Evolutionary conservation across 1,284 basidiomycete species (phyloP).

Genomic region (Ustilago sp.): DNA sequence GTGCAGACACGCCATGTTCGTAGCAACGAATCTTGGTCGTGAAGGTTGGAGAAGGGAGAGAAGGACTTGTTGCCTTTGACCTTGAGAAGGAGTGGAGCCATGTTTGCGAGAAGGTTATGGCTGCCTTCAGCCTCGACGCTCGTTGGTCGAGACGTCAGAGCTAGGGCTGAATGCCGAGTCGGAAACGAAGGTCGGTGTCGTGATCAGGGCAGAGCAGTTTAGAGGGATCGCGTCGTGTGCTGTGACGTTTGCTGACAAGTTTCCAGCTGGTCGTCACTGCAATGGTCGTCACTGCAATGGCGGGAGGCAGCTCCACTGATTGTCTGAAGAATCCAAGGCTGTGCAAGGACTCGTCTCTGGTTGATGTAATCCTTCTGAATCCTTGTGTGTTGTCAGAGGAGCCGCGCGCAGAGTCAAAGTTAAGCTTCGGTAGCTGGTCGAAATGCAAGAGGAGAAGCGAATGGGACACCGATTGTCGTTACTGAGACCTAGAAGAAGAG

Average conservation of each 20-base stretch:
- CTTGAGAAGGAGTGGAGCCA: constrained; percentile 50
- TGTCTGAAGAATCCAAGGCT: background rate
- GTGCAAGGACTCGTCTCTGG: background rate
- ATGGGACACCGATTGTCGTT: background rate
- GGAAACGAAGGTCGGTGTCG: background rate
- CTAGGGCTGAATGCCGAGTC: background rate
- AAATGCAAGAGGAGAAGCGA: constrained; percentile 2
- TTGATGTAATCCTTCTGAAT: background rate
- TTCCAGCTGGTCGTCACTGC: background rate
- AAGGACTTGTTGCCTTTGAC: constrained; percentile 61
- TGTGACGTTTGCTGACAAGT: background rate
- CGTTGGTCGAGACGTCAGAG: constrained; percentile 4
- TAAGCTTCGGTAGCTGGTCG: background rate
- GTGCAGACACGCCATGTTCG: constrained; percentile 55
- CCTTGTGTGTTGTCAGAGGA: background rate
- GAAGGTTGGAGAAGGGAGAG: constrained; percentile 55
- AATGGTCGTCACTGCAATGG: too few relatives aligned
- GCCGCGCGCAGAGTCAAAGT: constrained; percentile 6
- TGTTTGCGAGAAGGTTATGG: constrained; percentile 6
- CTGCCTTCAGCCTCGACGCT: constrained; percentile 9
- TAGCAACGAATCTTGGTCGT: constrained; percentile 54
- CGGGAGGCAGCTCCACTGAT: too few relatives aligned
- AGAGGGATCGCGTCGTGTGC: background rate
- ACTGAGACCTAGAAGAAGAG: background rate
- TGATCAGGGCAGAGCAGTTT: background rate